These are phyloP conservation scores for Amauroascus niger DNA, from an alignment of 2,329 filamentous ascomycete species.

Conservation along the genomic window DNA sequence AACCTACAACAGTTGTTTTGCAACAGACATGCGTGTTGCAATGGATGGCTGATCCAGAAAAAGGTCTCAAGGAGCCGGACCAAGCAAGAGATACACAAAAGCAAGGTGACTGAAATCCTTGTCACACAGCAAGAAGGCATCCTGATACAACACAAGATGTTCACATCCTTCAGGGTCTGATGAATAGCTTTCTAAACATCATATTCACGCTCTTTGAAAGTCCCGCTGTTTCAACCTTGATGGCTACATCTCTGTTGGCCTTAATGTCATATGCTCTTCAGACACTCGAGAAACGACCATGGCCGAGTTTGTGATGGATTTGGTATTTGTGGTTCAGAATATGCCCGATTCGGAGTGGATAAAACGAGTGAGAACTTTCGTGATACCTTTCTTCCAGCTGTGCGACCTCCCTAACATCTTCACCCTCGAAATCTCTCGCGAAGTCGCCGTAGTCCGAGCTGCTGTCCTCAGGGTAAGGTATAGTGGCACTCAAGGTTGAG, in stretches of 20 bases:
- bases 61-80: constrained; percentile 12
- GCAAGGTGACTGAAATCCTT: constrained; percentile 12
- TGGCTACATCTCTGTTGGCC: constrained; percentile 13
- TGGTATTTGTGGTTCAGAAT: too few relatives aligned
- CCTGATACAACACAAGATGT: constrained; percentile 10
- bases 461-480: too few relatives aligned
- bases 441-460: too few relatives aligned
- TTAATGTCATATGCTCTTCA: constrained; percentile 12
- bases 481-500: too few relatives aligned
- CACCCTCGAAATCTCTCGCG: too few relatives aligned
- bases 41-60: constrained; percentile 20
- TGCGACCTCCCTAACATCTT: too few relatives aligned
- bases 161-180: constrained; percentile 12
- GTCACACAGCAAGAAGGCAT: constrained; percentile 9
- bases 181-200: constrained; percentile 12
- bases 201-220: constrained; percentile 7
- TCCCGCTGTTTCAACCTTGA: constrained; percentile 5
- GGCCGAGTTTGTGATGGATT: too few relatives aligned
- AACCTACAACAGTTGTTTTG: constrained; percentile 22
- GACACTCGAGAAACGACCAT: too few relatives aligned
- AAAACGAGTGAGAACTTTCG: too few relatives aligned
- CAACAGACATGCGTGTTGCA: constrained; percentile 24
- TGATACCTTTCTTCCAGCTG: too few relatives aligned
- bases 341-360: too few relatives aligned
- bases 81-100: constrained; percentile 21